phyloP scores from a whole-genome alignment of 1,284 basidiomycete genomes.

The Porodaedalea pini region DNA sequence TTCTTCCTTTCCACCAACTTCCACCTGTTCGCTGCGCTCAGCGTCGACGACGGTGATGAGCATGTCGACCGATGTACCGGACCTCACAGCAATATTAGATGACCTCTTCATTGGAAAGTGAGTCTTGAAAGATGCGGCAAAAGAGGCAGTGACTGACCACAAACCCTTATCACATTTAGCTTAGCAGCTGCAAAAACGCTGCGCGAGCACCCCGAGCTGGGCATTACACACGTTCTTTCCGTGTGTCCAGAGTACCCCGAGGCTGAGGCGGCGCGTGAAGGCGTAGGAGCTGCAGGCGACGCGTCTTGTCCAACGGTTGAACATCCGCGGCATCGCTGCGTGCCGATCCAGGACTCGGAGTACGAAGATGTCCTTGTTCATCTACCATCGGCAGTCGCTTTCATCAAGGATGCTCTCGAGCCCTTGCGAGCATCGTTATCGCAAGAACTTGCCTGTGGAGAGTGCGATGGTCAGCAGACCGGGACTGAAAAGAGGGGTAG shows the following conservation, averaged over 20 bases:
- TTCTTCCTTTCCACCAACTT: not conserved
- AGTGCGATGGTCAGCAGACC: conserved; percentile 1
- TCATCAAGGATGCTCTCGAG: conserved; percentile 50
- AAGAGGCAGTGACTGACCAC: not conserved
- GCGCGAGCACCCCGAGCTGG: conserved; percentile 37
- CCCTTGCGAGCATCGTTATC: not conserved
- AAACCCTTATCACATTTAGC: conserved; percentile 31
- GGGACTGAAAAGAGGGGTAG: not conserved
- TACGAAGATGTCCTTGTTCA: conserved; percentile 58
- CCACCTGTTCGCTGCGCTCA: not conserved
- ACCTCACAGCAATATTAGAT: conserved; percentile 23
- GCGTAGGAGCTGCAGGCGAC: conserved; percentile 30
- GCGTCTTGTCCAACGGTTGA: not conserved
- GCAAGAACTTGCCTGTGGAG: no score
- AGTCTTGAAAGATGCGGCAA: conserved; percentile 8
- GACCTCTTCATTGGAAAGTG: conserved; percentile 56
- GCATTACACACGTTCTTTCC: conserved; percentile 57
- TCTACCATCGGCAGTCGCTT: conserved; percentile 48
- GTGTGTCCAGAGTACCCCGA: conserved; percentile 52
- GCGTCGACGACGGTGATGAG: not conserved
- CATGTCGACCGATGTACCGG: conserved; percentile 4
- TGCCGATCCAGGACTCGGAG: conserved; percentile 55
- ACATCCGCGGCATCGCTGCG: conserved; percentile 39
- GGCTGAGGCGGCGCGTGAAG: not conserved
- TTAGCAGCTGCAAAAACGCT: conserved; percentile 44